Conservation (phyloP, 2,329 filamentous ascomycete genomes). For the Ilyonectria sp. region DNA sequence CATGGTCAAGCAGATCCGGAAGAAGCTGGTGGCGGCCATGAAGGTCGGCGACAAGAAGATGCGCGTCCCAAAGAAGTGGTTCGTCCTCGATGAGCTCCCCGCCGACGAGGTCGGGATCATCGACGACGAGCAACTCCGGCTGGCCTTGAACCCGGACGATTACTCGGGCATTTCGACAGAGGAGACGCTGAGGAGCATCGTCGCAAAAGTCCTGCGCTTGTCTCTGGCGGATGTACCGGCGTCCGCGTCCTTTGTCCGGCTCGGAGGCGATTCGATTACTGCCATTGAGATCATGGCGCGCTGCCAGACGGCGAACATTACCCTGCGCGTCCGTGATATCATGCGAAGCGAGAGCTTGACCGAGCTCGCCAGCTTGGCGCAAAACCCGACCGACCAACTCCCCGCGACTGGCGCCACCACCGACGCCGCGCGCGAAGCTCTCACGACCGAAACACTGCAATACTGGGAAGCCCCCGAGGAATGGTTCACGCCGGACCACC, state of each 20-base stretch:
- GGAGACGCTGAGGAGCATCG: slow-evolving; percentile 26
- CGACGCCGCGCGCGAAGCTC: slow-evolving; percentile 4
- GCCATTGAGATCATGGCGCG: slow-evolving; percentile 62
- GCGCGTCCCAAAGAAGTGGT: slow-evolving; percentile 25
- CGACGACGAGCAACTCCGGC: slow-evolving; percentile 16
- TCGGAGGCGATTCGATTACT: slow-evolving; percentile 63
- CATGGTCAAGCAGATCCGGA: slow-evolving; percentile 22
- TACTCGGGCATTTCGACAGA: slow-evolving; percentile 21
- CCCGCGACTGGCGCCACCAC: slow-evolving; percentile 5
- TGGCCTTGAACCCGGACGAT: slow-evolving; percentile 18
- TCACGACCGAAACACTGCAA: slow-evolving; percentile 18
- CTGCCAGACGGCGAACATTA: slow-evolving; percentile 60
- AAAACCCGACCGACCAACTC: slow-evolving; percentile 8
- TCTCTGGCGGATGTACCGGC: slow-evolving; percentile 21
- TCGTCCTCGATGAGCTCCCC: slow-evolving; percentile 21
- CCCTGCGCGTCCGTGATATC: slow-evolving; percentile 47
- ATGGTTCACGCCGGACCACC: slow-evolving; percentile 10
- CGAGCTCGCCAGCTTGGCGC: slow-evolving; percentile 15
- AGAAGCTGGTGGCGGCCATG: slow-evolving; percentile 20
- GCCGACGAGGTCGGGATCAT: slow-evolving; percentile 13
- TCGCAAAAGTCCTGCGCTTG: slow-evolving; percentile 24
- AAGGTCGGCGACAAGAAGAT: slow-evolving; percentile 24
- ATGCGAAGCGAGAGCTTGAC: slow-evolving; percentile 22
- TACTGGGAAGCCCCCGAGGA: slow-evolving; percentile 23
- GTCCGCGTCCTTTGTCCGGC: slow-evolving; percentile 21